Evolutionary conservation across 2,329 filamentous ascomycete genomes (phyloP), one percentile per base, ranked within the genome.

Genomic region (Stachybotrys chartarum): DNA sequence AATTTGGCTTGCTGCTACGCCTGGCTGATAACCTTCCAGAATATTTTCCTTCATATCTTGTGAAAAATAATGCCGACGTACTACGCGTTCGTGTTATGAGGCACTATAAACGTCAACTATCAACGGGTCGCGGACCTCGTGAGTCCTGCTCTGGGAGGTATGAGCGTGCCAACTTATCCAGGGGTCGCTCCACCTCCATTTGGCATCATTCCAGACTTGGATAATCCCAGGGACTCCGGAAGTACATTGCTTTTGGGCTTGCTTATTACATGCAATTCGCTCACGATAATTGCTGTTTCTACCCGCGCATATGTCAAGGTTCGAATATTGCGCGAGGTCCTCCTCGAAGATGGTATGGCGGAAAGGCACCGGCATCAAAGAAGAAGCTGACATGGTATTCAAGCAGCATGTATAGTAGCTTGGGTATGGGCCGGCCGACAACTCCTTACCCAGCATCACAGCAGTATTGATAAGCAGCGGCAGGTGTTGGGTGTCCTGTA

Each of bases 111-210:
- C 35, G 12, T 39, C 12, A 39, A 39, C 35, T 39, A 39, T 39
- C 12, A 39, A 39, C 12, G 12, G 35, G 35, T 7, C 12, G 12
- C 12, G 12, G 35, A 12, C 35, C 35, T 39, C 12, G 12, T 39
- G 12, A 39, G 7, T 39, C 12, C 12, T 39, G 12, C 12, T 39
- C 7, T 39, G 12, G 35, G 35, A 39, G 12, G 35, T 39, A 39
- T 39, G 12, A 39, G 35, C 12, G 12, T 39, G 16, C 45, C 10
- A 44, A 52, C 14, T 39, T 57, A 55, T 44, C 56, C 51, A 2
- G 60, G 60, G 31, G 57, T 57, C 7, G 51, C 59, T 8, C 60
- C 61, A 17, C 59, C 63, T 6, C 63, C 61, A 32, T 59, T 61
- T 39, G 61, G 63, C 44, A 57, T 60, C 16, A 58, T 51, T 6